Base-by-base conservation (phyloP, 768 basidiomycete genomes). In the Vishniacozyma victoriae region DNA sequence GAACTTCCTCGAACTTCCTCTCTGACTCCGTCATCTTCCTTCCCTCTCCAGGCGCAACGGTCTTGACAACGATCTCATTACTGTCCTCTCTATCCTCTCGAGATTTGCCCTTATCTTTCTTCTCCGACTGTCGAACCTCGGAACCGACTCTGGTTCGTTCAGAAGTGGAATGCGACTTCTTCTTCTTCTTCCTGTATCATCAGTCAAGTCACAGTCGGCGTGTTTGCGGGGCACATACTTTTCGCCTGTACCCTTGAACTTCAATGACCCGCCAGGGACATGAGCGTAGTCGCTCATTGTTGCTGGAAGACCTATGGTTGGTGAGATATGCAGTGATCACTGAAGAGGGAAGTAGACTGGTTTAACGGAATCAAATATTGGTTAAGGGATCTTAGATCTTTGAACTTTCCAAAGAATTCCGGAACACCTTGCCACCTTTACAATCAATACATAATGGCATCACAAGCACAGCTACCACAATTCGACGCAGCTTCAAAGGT, bases 401-500 rank as follows among this genome's bases (percentile, higher is more conserved):
- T n/a, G n/a, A n/a, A n/a, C n/a, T n/a, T n/a, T n/a, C n/a, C n/a
- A n/a, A n/a, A n/a, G n/a, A n/a, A n/a, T n/a, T n/a, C n/a, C n/a
- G n/a, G n/a, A n/a, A n/a, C n/a, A n/a, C n/a, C n/a, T n/a, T 20
- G 25, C 41, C 35, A 43, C 41, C 46, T 36, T 33, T 13, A 40
- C 23, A 31, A 35, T 1, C 49, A 53, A 36, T 11, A n/a, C n/a
- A n/a, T n/a, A n/a, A 61, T 59, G 57, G 57, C 64, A 12, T 33
- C 57, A 16, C 60, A 55, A 35, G 56, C 60, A 48, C 59, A 50
- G 37, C 45, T 60, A 29, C 58, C 68, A 16, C 59, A 59, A 36
- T 65, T 72, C 50, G 70, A 72, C 50, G 70, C 67, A 25, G 64
- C 68, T 19, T 52, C 62, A 33, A 63, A 65, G 61, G 70, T 69